phyloP scores from a whole-genome alignment of 2,329 filamentous ascomycete species.

The Diaporthe longicolla region DNA sequence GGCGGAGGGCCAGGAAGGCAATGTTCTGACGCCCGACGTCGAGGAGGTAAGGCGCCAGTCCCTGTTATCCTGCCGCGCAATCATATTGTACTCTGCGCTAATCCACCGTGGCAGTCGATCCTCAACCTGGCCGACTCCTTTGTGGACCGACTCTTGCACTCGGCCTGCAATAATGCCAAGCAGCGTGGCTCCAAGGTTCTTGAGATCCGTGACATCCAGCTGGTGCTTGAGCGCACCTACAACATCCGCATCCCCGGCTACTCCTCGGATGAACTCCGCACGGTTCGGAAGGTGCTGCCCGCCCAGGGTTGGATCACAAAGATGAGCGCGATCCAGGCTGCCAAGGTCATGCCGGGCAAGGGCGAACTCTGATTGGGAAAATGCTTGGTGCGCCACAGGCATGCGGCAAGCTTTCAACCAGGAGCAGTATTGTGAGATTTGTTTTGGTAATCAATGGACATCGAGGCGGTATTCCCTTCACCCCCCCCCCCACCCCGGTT shows the following conservation, averaged over 20 bases:
- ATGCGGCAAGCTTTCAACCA: neutral
- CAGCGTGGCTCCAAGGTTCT: constrained; percentile 91
- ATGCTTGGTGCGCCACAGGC: neutral
- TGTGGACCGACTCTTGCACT: constrained; percentile 89
- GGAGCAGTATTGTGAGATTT: neutral
- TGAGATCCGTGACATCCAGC: constrained; percentile 88
- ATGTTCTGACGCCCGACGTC: constrained; percentile 88
- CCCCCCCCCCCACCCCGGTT: neutral
- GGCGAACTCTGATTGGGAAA: constrained; percentile 54
- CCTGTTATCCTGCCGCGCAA: constrained; percentile 8
- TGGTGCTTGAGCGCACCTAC: constrained; percentile 86
- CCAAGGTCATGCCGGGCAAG: constrained; percentile 82
- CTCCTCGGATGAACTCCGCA: constrained; percentile 92
- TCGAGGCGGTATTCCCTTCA: neutral
- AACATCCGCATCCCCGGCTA: constrained; percentile 96
- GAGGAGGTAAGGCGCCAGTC: constrained; percentile 80
- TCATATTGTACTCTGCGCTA: neutral
- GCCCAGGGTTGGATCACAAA: constrained; percentile 93
- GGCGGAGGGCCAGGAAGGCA: constrained; percentile 79
- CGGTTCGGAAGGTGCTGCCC: constrained; percentile 93
- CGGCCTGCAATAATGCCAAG: constrained; percentile 92
- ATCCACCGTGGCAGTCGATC: constrained; percentile 72
- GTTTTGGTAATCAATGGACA: neutral
- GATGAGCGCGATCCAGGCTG: constrained; percentile 96
- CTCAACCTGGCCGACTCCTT: constrained; percentile 94